phyloP scores from a whole-genome alignment of 768 basidiomycete genomes.

The Tricholoma furcatifolium region DNA sequence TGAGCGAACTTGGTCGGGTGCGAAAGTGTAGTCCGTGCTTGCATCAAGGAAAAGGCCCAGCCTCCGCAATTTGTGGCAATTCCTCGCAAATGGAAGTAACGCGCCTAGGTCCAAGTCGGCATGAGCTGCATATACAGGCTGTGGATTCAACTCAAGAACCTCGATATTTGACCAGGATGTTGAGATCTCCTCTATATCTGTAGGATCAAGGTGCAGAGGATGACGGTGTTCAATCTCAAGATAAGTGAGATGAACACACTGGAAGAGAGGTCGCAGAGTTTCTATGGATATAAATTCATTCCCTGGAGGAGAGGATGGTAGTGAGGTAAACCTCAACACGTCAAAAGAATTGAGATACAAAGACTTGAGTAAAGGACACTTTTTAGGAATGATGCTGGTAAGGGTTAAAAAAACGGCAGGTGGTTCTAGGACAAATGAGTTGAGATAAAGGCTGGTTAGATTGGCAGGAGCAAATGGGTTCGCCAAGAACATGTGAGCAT shows the following conservation, averaged over 20 bases:
- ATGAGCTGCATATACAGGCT: slow-evolving; percentile 33
- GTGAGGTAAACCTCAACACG: slow-evolving; percentile 9
- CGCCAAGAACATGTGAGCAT: too few species aligned
- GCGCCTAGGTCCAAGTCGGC: slow-evolving; percentile 35
- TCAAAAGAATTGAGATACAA: slow-evolving; percentile 41
- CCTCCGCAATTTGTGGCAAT: slow-evolving; percentile 35
- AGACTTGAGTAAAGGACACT: slow-evolving; percentile 44
- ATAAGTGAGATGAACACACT: slow-evolving; percentile 29
- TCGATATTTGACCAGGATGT: slow-evolving; percentile 43
- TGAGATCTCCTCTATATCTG: slow-evolving; percentile 46
- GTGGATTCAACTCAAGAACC: slow-evolving; percentile 44
- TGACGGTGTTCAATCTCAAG: slow-evolving; percentile 39
- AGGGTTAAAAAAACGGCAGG: slow-evolving; percentile 42
- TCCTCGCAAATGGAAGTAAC: slow-evolving; percentile 38
- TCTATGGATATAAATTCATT: slow-evolving; percentile 28
- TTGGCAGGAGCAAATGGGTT: slow-evolving; percentile 44
- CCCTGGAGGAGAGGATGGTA: slow-evolving; percentile 11
- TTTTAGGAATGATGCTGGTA: slow-evolving; percentile 41
- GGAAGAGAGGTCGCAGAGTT: slow-evolving; percentile 34
- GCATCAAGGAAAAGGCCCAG: slow-evolving; percentile 43
- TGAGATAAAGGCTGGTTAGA: slow-evolving; percentile 51
- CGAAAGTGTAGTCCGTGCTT: slow-evolving; percentile 22
- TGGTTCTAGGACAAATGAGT: slow-evolving; percentile 42
- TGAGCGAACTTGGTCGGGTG: slow-evolving; percentile 14
- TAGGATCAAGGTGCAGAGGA: slow-evolving; percentile 35